Conservation (phyloP, 1,284 basidiomycete species). For the Pseudozyma flocculosa region DNA sequence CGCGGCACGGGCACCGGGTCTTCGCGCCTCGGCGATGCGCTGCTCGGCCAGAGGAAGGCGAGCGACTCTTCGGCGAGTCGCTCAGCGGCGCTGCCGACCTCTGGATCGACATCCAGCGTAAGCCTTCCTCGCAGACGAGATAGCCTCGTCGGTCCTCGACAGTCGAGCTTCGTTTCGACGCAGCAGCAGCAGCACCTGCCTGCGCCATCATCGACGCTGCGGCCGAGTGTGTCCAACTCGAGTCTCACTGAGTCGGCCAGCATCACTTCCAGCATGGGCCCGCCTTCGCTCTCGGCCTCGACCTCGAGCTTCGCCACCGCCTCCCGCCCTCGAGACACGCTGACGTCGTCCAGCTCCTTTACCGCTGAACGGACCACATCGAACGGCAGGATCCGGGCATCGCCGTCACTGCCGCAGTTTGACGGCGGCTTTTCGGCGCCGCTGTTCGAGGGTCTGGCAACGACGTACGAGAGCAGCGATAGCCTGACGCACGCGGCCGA, state of each 20-base stretch:
- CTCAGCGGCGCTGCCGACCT: conserved; percentile 11
- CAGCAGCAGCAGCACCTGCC: conserved; percentile 15
- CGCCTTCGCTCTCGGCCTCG: no score
- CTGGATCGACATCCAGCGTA: conserved; percentile 22
- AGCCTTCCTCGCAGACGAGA: conserved; percentile 25
- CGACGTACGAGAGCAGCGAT: conserved; percentile 2
- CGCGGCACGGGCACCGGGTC: conserved; percentile 7
- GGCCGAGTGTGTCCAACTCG: conserved; percentile 3
- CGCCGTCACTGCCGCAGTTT: conserved; percentile 31
- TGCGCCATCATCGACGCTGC: conserved; percentile 15
- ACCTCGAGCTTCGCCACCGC: no score
- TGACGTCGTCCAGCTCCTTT: conserved; percentile 13
- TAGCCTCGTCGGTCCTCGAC: conserved; percentile 16
- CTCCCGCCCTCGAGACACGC: neutral
- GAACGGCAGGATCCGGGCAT: conserved; percentile 5
- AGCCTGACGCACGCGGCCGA: conserved; percentile 3
- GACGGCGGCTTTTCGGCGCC: conserved; percentile 23
- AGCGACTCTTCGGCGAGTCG: conserved; percentile 12
- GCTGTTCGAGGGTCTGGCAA: conserved; percentile 7
- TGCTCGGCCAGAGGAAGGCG: conserved; percentile 28
- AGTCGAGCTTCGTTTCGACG: conserved; percentile 6
- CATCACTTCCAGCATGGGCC: no score
- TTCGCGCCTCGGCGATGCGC: conserved; percentile 31
- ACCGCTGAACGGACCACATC: no score
- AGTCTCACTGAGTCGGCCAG: no score